A percentile compares a stretch with the other conserved stretches of the same genome.
Conservation (phyloP, 176 grass and related monocot genomes). For the Raddia distichophylla region DNA sequence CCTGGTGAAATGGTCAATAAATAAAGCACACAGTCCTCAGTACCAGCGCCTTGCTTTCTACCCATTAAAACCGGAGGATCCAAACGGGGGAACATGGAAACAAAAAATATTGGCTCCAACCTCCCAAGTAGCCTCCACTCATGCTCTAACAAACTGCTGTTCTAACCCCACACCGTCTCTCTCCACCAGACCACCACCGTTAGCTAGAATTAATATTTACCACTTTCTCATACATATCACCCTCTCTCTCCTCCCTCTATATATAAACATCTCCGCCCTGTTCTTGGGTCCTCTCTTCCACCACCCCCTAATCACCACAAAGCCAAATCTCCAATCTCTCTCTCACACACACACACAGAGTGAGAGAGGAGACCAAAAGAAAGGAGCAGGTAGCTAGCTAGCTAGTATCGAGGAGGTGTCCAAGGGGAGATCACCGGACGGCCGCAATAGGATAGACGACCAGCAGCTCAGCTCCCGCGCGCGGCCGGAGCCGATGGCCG, state of each 20-base stretch:
- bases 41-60: constrained; percentile 18
- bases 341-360: constrained; percentile 2
- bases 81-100: constrained; percentile 50
- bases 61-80: constrained; percentile 40
- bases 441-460: constrained; percentile 39
- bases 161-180: constrained; percentile 40
- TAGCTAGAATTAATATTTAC: constrained; percentile 36
- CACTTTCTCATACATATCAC: not conserved
- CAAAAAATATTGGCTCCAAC: constrained; percentile 55
- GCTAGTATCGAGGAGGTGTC: constrained; percentile 6
- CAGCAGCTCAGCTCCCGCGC: constrained; percentile 47
- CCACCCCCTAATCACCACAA: constrained; percentile 22
- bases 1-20: too few relatives aligned
- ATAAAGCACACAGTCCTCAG: not conserved
- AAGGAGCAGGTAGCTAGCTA: not conserved
- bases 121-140: constrained; percentile 50
- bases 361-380: constrained; percentile 1
- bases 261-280: constrained; percentile 38
- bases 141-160: constrained; percentile 48
- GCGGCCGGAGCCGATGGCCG: constrained; percentile 53
- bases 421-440: constrained; percentile 2
- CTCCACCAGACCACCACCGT: constrained; percentile 41
- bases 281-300: constrained; percentile 51
- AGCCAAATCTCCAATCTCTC: constrained; percentile 23
- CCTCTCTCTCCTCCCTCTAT: constrained; percentile 22